Evolutionary conservation across 2,329 filamentous ascomycete species (phyloP), one percentile per base, ranked within the genome.

Genomic region (Colletotrichum tropicale): DNA sequence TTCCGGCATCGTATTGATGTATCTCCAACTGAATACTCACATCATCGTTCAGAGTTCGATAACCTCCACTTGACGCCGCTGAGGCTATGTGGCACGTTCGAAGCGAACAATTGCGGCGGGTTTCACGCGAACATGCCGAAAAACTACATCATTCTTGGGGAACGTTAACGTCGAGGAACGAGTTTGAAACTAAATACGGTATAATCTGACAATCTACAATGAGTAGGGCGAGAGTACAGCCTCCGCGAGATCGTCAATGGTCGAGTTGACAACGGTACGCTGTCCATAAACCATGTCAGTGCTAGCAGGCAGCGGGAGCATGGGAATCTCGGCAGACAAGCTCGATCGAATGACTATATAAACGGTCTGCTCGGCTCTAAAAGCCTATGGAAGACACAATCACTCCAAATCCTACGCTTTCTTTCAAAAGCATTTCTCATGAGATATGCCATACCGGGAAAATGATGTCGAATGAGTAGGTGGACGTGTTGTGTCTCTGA

Each of bases 391-490:
- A n/a, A 43, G 38, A n/a, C 18, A 8, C 36, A 38, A 38, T 18
- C 0, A 38, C 16, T 1, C 38, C 38, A 1, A 6, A 43, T n/a
- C 13, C 18, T 2, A n/a, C 8, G 5, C 8, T 18, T 18, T 18
- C 16, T 38, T 38, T 18, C 8, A 8, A 16, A 38, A 38, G 36
- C 36, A 8, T 38, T 38, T 38, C 36, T 16, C 7, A 38, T 43
- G 18, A n/a, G 38, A 4, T 43, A n/a, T 43, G 38, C 38, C 3
- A n/a, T n/a, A 48, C 18, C 18, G 38, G 18, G 8, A 38, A 48
- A 12, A 4, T 12, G 18, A 48, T n/a, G 9, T 48, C 38, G 38
- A 48, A 21, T 4, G 38, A n/a, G 38, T 48, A 3, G 10, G 8
- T 48, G 38, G 38, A 48, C 3, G 38, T 48, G 38, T 48, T 48